Evolutionary conservation across 108 stramenopile species (phyloP), one percentile per base, ranked within the genome.

Genomic region (Nitzschia inconspicua): DNA sequence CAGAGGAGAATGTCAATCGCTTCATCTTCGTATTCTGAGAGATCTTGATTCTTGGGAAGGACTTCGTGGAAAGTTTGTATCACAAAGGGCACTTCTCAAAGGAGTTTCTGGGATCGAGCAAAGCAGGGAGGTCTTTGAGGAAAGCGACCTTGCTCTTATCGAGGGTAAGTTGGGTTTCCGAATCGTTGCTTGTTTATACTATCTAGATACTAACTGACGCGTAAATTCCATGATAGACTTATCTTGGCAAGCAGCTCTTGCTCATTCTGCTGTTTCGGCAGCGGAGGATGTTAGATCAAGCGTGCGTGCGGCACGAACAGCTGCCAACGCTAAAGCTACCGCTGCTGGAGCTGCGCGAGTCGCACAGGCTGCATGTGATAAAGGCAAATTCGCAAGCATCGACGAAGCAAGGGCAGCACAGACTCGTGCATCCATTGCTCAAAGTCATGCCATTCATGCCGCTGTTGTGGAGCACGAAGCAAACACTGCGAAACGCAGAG

Each of bases 401-500:
- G 84, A 91, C 23, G 84, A 83, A 48, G 73, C 86, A 23, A 69
- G 80, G 31, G 65, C 75, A 18, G 78, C 86, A 13, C 89, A 84
- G 66, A 72, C 79, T 10, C 46, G 82, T 23, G 72, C 84, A 34
- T 87, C 84, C 11, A 79, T 78, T 51, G 60, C 89, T 0, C 80
- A 93, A 43, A 88, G 84, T 50, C 91, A 87, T 65, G 91, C 87
- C 5, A 80, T 93, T 28, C 91, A 93, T 60, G 82, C 91, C 8
- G 75, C 91, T 11, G 91, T 93, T 7, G 82, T 93, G 18, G 91
- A 89, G 43, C 84, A 93, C 64, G 91, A 93, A 73, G 84, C 91
- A 20, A 78, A 77, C 32, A 66, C 84, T 16, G 88, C 80, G 24
- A 89, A 87, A 60, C 65, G 84, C 16, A 57, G 80, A 25, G 82